These are phyloP conservation scores for Thermochaetoides dissita DNA, from an alignment of 2,329 filamentous ascomycete genomes.

Conservation along the genomic window DNA sequence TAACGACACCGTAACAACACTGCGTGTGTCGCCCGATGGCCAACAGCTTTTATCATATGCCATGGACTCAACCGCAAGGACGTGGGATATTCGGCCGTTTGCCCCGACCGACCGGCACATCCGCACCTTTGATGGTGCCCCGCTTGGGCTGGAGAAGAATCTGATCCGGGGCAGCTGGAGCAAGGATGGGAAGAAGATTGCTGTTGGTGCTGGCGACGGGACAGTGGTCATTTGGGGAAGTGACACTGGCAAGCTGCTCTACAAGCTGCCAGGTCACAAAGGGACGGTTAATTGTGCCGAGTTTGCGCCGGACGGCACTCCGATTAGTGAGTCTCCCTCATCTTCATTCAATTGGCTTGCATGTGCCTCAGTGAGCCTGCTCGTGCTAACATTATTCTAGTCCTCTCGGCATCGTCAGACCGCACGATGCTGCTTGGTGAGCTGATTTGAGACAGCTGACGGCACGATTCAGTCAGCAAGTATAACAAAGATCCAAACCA, in stretches of 20 bases:
- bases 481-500: too few relatives aligned
- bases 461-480: slow-evolving; percentile 18
- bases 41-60: slow-evolving; percentile 82
- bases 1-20: slow-evolving; percentile 78
- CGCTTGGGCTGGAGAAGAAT: slow-evolving; percentile 79
- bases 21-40: slow-evolving; percentile 83
- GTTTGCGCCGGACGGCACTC: slow-evolving; percentile 72
- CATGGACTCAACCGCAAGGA: slow-evolving; percentile 85
- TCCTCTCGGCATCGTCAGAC: slow-evolving; percentile 83
- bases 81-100: slow-evolving; percentile 94
- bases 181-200: slow-evolving; percentile 69
- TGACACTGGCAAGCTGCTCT: slow-evolving; percentile 75
- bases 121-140: slow-evolving; percentile 83
- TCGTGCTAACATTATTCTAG: slow-evolving; percentile 37
- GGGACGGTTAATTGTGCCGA: slow-evolving; percentile 91
- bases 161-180: slow-evolving; percentile 86
- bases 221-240: slow-evolving; percentile 85
- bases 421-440: slow-evolving; percentile 73
- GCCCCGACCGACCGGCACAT: slow-evolving; percentile 76
- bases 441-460: slow-evolving; percentile 42
- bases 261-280: slow-evolving; percentile 91
- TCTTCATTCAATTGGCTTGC: background rate
- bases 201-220: slow-evolving; percentile 77
- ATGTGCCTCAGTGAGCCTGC: background rate
- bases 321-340: slow-evolving; percentile 56